Percentiles rank a stretch among this genome's conserved stretches.
These are phyloP conservation scores for Adansonia gregorii DNA, from an alignment of 441 rosid species.

Conservation along the genomic window DNA sequence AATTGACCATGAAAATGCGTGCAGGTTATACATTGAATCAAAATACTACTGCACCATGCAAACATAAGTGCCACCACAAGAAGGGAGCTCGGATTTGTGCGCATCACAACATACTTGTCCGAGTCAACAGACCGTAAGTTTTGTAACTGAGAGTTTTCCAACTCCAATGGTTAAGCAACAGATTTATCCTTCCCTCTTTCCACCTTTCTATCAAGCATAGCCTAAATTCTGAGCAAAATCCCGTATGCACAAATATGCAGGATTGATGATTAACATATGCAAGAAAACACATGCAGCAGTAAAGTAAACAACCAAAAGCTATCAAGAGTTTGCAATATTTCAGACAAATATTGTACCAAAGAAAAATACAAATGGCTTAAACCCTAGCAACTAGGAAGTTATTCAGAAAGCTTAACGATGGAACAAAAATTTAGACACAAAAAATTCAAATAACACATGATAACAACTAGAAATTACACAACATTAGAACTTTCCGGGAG, in stretches of 20 bases:
- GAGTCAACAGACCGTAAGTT: not conserved
- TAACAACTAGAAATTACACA: not conserved
- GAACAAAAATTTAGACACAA: not conserved
- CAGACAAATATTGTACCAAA: not conserved
- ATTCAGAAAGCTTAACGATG: not conserved
- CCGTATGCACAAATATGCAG: not conserved
- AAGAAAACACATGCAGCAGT: not conserved
- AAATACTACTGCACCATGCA: not conserved
- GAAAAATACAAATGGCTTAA: not conserved
- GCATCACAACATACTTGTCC: not conserved
- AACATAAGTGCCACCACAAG: not conserved
- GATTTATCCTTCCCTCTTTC: not conserved
- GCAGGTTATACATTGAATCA: not conserved
- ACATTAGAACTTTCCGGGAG: not conserved
- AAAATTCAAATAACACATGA: not conserved
- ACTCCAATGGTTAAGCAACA: not conserved
- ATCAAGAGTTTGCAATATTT: not conserved
- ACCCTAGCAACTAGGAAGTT: not conserved
- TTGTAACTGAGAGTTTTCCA: not conserved
- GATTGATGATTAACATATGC: not conserved
- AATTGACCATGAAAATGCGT: not conserved
- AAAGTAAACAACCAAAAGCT: not conserved
- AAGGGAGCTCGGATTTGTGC: not conserved
- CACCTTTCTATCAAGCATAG: not conserved
- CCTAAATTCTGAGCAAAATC: not conserved